A percentile compares a stretch with the other conserved stretches of the same genome.
These are phyloP conservation scores for Rhodotorula sp. DNA, from an alignment of 1,284 basidiomycete species.

Conservation along the genomic window DNA sequence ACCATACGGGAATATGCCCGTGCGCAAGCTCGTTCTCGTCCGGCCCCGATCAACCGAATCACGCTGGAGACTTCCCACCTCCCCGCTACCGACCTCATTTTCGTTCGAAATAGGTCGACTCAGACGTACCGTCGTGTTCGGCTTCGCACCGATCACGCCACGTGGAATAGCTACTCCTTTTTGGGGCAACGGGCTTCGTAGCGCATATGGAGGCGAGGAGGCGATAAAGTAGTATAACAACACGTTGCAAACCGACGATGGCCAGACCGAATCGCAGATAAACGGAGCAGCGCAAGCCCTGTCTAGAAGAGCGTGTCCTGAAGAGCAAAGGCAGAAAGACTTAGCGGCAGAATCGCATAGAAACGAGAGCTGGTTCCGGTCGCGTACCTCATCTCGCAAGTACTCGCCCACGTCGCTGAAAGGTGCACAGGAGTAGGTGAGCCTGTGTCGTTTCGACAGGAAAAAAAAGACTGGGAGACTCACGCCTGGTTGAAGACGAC, in stretches of 20 bases:
- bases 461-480: slow-evolving; percentile 47
- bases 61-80: too few relatives aligned
- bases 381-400: slow-evolving; percentile 79
- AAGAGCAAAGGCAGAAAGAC: slow-evolving; percentile 24
- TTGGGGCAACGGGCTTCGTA: not conserved
- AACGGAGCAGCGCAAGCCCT: too few relatives aligned
- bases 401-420: slow-evolving; percentile 93
- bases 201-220: not conserved
- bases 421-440: not conserved
- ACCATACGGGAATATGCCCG: too few relatives aligned
- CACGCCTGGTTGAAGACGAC: slow-evolving; percentile 99
- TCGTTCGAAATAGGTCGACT: too few relatives aligned
- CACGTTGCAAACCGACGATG: not conserved
- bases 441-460: not conserved
- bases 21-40: too few relatives aligned
- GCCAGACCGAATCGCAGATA: not conserved
- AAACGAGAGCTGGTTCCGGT: not conserved
- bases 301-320: slow-evolving; percentile 69
- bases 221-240: not conserved
- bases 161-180: too few relatives aligned
- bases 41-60: too few relatives aligned
- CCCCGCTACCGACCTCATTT: too few relatives aligned
- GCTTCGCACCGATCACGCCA: too few relatives aligned
- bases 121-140: too few relatives aligned
- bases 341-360: not conserved